Evolutionary conservation across 768 basidiomycete species (phyloP).

Genomic region (Mycena alexandri): DNA sequence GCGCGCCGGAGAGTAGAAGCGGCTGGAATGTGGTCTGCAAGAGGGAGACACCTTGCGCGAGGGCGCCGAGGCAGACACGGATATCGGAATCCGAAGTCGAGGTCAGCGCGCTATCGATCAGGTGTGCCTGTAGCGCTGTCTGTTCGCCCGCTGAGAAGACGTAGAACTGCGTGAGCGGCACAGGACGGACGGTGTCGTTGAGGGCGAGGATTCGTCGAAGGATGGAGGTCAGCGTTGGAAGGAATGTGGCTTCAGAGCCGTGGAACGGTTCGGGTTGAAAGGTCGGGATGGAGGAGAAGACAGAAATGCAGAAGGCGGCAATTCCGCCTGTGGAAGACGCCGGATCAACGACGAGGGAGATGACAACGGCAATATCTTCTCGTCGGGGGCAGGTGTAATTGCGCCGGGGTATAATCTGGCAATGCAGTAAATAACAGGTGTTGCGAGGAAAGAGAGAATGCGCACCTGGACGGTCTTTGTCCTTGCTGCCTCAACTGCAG

Average conservation of each 20-base stretch:
- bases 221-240: slow-evolving; percentile 51
- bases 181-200: slow-evolving; percentile 30
- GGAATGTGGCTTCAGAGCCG: slow-evolving; percentile 48
- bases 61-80: slow-evolving; percentile 62
- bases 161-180: slow-evolving; percentile 59
- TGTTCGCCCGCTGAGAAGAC: slow-evolving; percentile 60
- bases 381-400: slow-evolving; percentile 58
- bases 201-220: slow-evolving; percentile 51
- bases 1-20: slow-evolving; percentile 57
- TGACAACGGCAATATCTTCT: slow-evolving; percentile 60
- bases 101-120: slow-evolving; percentile 57
- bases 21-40: slow-evolving; percentile 65
- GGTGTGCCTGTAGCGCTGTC: slow-evolving; percentile 53
- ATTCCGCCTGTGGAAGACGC: slow-evolving; percentile 48
- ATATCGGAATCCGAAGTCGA: slow-evolving; percentile 49
- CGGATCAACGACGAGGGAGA: slow-evolving; percentile 59
- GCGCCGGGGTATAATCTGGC: slow-evolving; percentile 56
- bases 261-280: slow-evolving; percentile 38
- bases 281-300: slow-evolving; percentile 44
- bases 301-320: slow-evolving; percentile 53
- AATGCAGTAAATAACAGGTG: slow-evolving; percentile 5
- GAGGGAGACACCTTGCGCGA: slow-evolving; percentile 61
- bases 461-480: slow-evolving; percentile 50
- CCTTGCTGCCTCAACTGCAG: slow-evolving; percentile 56
- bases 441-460: neutral